These are phyloP conservation scores for Candida incommunis DNA, from an alignment of 805 yeast genomes.

Conservation along the genomic window DNA sequence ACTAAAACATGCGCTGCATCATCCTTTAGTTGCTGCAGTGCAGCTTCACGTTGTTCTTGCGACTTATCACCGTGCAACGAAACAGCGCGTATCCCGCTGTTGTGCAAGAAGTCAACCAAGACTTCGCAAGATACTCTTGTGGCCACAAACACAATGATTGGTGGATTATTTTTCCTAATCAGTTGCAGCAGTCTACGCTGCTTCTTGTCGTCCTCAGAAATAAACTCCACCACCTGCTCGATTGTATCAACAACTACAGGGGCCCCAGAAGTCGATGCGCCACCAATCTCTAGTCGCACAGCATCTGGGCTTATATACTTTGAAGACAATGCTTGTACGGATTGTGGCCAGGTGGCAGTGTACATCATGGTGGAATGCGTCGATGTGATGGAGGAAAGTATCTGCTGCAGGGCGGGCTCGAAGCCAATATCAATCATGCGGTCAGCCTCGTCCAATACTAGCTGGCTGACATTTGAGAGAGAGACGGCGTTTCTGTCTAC, in stretches of 20 bases:
- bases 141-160: conserved; percentile 72
- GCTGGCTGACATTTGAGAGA: conserved; percentile 44
- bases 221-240: conserved; percentile 49
- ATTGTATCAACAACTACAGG: conserved; percentile 44
- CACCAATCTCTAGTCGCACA: conserved; percentile 31
- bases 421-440: conserved; percentile 93
- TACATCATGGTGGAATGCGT: conserved; percentile 69
- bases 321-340: conserved; percentile 52
- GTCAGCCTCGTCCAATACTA: conserved; percentile 90
- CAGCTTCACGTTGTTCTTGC: conserved; percentile 75
- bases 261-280: conserved; percentile 43
- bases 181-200: conserved; percentile 29
- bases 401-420: conserved; percentile 58
- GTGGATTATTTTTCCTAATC: conserved; percentile 30
- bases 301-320: conserved; percentile 42
- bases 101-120: conserved; percentile 36
- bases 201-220: conserved; percentile 32
- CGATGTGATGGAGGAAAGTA: conserved; percentile 31
- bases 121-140: conserved; percentile 60
- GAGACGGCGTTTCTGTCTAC: conserved; percentile 51
- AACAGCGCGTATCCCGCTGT: conserved; percentile 35
- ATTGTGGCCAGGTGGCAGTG: conserved; percentile 81
- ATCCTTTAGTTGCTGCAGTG: conserved; percentile 43
- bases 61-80: conserved; percentile 77
- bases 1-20: conserved; percentile 50